These are phyloP conservation scores for Linnemannia exigua DNA, from an alignment of 192 early-diverging fungal genomes.

Conservation along the genomic window DNA sequence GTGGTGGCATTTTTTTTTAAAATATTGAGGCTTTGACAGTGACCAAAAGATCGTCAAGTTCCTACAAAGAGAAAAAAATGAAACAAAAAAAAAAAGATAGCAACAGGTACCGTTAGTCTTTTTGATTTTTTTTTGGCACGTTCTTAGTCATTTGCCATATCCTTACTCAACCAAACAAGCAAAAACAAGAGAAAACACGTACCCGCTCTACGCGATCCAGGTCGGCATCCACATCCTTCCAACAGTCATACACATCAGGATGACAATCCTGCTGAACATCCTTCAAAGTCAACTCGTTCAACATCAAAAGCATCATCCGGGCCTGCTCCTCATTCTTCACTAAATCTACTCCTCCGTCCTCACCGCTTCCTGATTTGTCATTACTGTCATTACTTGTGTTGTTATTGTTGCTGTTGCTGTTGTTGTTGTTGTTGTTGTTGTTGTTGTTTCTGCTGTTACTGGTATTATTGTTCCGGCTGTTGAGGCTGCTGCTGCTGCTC, in stretches of 20 bases:
- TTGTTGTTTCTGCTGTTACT: conserved; percentile 1
- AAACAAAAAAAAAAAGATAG: neutral
- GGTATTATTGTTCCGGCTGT: conserved; percentile 8
- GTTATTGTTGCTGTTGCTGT: conserved; percentile 10
- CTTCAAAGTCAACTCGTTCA: conserved; percentile 50
- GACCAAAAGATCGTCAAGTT: conserved; percentile 57
- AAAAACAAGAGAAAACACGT: neutral
- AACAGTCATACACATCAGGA: conserved; percentile 54
- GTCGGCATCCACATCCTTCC: conserved; percentile 55
- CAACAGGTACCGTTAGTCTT: neutral
- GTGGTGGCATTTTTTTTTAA: neutral
- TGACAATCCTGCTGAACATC: conserved; percentile 55
- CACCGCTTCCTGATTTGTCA: neutral
- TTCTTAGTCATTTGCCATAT: too few species aligned
- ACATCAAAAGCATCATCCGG: conserved; percentile 52
- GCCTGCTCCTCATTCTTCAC: conserved; percentile 27
- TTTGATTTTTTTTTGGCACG: too few species aligned
- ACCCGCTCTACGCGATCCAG: conserved; percentile 52
- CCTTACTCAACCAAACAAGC: neutral
- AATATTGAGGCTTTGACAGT: conserved; percentile 45
- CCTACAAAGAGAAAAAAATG: conserved; percentile 21
- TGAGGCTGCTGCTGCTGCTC: neutral
- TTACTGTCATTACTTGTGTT: conserved; percentile 15
- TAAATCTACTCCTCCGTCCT: neutral
- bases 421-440: too few species aligned